Conservation (phyloP, 179 eudicot genomes). For the Silene coronaria region DNA sequence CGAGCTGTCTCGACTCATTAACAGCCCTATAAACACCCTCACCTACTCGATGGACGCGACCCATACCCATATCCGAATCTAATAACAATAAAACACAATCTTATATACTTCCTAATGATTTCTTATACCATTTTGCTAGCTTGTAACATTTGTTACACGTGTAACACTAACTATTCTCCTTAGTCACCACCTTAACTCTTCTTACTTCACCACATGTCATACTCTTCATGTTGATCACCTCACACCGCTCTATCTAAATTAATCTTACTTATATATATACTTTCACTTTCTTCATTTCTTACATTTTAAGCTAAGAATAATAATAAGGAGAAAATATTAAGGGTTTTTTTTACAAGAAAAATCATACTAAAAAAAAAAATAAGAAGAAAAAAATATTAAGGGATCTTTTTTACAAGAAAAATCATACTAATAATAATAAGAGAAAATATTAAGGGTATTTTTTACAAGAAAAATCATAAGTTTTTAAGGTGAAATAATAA, state of each 20-base stretch:
- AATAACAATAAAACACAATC: no score
- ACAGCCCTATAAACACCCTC: no score
- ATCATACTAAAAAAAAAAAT: no score
- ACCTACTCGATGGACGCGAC: no score
- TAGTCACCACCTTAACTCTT: background rate
- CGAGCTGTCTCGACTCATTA: no score
- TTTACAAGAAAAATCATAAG: background rate
- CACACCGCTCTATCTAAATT: background rate
- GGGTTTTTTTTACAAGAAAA: background rate
- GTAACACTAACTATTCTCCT: background rate
- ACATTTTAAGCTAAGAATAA: background rate
- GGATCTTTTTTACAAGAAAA: background rate
- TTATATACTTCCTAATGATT: no score
- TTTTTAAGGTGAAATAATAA: background rate
- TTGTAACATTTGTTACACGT: background rate
- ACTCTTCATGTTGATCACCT: background rate
- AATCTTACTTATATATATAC: background rate
- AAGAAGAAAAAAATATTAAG: background rate
- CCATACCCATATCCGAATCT: no score
- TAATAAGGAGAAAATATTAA: background rate
- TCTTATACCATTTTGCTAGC: background rate
- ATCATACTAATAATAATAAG: background rate
- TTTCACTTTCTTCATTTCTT: background rate
- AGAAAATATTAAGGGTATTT: background rate
- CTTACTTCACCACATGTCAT: constrained; percentile 3